phyloP scores from a whole-genome alignment of 2,329 filamentous ascomycete genomes.

The Simplicillium sp. region DNA sequence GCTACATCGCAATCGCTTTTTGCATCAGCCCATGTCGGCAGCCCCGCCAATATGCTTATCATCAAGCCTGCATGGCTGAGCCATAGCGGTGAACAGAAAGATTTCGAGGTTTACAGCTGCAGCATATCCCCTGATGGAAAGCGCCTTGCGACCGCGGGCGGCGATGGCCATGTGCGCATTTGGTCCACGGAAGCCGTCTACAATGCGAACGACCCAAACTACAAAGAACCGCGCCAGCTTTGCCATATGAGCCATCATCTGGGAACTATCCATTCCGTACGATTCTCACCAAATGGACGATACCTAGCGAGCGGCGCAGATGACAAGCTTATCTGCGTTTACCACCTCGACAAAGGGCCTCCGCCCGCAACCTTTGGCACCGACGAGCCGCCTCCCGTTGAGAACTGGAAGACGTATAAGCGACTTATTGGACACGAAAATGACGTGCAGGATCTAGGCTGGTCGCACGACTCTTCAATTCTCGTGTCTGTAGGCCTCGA shows the following conservation, averaged over 20 bases:
- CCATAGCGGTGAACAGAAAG: slow-evolving; percentile 94
- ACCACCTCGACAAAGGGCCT: slow-evolving; percentile 76
- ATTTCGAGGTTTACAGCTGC: slow-evolving; percentile 97
- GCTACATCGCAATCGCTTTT: slow-evolving; percentile 1
- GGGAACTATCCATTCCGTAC: slow-evolving; percentile 91
- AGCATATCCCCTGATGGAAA: slow-evolving; percentile 92
- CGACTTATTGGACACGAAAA: slow-evolving; percentile 95
- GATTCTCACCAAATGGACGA: slow-evolving; percentile 90
- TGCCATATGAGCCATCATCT: slow-evolving; percentile 98
- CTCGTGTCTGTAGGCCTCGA: slow-evolving; percentile 93
- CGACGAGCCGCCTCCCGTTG: slow-evolving; percentile 83
- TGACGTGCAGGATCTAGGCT: slow-evolving; percentile 94
- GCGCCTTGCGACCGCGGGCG: slow-evolving; percentile 85
- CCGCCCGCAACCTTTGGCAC: slow-evolving; percentile 77
- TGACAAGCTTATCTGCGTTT: slow-evolving; percentile 98
- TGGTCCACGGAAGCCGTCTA: slow-evolving; percentile 96
- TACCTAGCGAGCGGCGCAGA: slow-evolving; percentile 96
- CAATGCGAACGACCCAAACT: slow-evolving; percentile 63
- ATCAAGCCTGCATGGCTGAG: slow-evolving; percentile 95
- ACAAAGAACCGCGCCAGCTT: slow-evolving; percentile 77
- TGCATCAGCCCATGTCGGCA: slow-evolving; percentile 3
- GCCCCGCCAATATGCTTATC: slow-evolving; percentile 55
- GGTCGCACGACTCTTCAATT: slow-evolving; percentile 93
- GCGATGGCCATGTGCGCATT: slow-evolving; percentile 94
- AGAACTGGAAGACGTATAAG: slow-evolving; percentile 96